Base-by-base conservation (phyloP, 2,329 filamentous ascomycete species). In the Exophiala bonariae region DNA sequence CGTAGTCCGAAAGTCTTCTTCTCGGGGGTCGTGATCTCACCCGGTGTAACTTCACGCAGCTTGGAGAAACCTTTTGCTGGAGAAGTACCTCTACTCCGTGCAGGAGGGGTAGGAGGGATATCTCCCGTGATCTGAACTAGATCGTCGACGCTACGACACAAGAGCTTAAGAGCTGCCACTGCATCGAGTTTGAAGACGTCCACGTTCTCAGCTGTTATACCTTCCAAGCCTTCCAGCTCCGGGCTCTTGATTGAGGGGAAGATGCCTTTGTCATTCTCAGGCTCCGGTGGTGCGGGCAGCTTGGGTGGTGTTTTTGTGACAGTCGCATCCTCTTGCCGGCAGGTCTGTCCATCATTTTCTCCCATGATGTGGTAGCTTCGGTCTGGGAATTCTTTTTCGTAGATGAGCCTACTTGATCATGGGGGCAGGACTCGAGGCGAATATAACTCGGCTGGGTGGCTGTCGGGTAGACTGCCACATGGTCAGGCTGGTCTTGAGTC, bases 161-260 rank as follows among this genome's bases (percentile, higher is more conserved):
- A 78, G 54, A 95, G 74, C 61, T 85, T 87, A 61, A 97, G 78
- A 4, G 91, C 91, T 2, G 83, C 83, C 41, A 85, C 75, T 3
- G 89, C 82, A 1, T 82, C 73, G 50, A 96, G 77, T 41, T 80
- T 80, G 69, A 87, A 87, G 52, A 95, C 78, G 64, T 90, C 85
- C 66, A 87, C 77, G 34, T 52, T 58, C 14, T 61, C 57, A 10
- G 57, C 35, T 4, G 56, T 56, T 28, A 58, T 32, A 14, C 42
- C 49, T 32, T 70, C 63, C 2, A 56, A 38, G n/a, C 50, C 55
- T 39, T 69, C 68, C 30, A 64, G 65, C n/a, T 56, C 59, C 10
- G 68, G 68, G 9, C 50, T 56, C 28, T 58, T 49, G 34, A 57
- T 54, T 14, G 55, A 44, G 20, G 57, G 59, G 9, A 59, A 54